Conservation (phyloP, 345 rosid species). For the Bruguiera gymnorhiza region DNA sequence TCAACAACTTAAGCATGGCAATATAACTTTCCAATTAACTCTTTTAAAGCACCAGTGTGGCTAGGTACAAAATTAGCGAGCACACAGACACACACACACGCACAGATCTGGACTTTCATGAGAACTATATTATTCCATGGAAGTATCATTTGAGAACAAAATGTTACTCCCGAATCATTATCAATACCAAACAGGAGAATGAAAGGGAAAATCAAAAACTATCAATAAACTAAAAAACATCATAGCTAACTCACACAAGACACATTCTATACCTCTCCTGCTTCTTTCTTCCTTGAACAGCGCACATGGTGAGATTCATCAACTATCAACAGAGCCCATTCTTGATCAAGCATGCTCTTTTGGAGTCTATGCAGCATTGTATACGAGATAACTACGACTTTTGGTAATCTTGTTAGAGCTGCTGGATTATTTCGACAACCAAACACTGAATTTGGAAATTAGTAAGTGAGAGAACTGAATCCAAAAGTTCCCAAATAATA, state of each 20-base stretch:
- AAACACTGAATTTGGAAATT: constrained; percentile 54
- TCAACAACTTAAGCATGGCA: neutral
- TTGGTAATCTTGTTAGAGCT: constrained; percentile 63
- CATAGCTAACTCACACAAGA: constrained; percentile 2
- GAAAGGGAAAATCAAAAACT: constrained; percentile 2
- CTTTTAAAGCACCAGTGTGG: neutral
- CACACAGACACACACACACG: no score
- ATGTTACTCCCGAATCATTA: neutral
- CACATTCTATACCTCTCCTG: constrained; percentile 59
- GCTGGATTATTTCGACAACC: constrained; percentile 79
- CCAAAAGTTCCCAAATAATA: no score
- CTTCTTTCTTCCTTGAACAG: constrained; percentile 66
- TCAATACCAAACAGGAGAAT: constrained; percentile 6
- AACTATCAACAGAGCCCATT: constrained; percentile 82
- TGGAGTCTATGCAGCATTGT: constrained; percentile 78
- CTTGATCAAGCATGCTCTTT: constrained; percentile 64
- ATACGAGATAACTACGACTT: constrained; percentile 84
- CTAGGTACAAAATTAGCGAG: no score
- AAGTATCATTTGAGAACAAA: neutral
- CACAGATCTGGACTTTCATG: neutral
- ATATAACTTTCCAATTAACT: neutral
- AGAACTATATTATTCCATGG: constrained; percentile 1
- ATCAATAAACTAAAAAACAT: neutral
- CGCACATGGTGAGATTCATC: constrained; percentile 96
- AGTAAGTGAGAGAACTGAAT: neutral